Evolutionary conservation across 371 early-diverging fungal species (phyloP).

Genomic region (Choanephora cucurbitarum): DNA sequence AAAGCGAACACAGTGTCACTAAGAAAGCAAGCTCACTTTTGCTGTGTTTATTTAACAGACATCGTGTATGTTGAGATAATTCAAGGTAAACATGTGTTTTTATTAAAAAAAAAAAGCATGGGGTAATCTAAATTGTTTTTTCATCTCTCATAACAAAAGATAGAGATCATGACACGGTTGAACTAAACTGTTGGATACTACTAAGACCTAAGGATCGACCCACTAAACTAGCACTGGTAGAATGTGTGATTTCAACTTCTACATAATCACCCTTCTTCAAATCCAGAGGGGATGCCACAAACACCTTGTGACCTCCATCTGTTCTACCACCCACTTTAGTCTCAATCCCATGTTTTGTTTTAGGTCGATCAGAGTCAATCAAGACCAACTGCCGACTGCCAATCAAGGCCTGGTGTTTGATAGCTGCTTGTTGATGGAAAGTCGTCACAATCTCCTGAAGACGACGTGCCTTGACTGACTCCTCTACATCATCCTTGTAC

Average conservation of each 20-base stretch:
- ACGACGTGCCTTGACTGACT: constrained; percentile 59
- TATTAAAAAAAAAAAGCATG: too few relatives aligned
- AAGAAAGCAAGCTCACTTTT: too few relatives aligned
- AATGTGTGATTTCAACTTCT: constrained; percentile 27
- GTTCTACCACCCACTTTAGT: constrained; percentile 52
- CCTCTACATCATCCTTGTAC: constrained; percentile 69
- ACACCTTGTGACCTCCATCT: constrained; percentile 62
- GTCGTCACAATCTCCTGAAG: constrained; percentile 67
- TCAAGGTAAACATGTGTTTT: too few relatives aligned
- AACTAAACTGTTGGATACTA: constrained; percentile 23
- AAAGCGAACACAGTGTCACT: too few relatives aligned
- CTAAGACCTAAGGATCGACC: constrained; percentile 20
- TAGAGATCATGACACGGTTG: too few relatives aligned
- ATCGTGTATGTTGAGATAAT: too few relatives aligned
- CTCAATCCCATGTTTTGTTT: constrained; percentile 40
- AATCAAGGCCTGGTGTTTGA: constrained; percentile 54
- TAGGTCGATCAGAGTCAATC: constrained; percentile 60
- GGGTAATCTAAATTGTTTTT: too few relatives aligned
- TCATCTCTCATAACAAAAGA: too few relatives aligned
- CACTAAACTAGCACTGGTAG: constrained; percentile 42
- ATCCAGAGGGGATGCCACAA: constrained; percentile 29
- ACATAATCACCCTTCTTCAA: constrained; percentile 43
- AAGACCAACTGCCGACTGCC: constrained; percentile 63
- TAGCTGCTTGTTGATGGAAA: constrained; percentile 63
- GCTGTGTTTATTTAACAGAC: too few relatives aligned